A percentile compares a stretch with the other conserved stretches of the same genome.
Conservation (phyloP, 345 rosid genomes). For the Brassica rapa region DNA sequence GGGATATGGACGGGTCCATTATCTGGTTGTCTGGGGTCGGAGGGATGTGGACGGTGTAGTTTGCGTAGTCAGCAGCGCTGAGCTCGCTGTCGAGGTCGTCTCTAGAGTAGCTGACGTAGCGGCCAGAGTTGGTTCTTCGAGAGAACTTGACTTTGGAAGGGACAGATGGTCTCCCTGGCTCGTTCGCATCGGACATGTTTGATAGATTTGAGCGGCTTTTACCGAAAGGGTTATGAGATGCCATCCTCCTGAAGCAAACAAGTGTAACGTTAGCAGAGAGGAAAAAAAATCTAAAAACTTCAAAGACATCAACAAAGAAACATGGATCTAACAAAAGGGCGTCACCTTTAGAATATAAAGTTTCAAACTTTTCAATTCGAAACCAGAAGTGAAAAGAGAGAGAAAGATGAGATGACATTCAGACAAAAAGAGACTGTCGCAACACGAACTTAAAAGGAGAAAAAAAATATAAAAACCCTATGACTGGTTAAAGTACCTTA, state of each 20-base stretch:
- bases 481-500: constrained; percentile 24
- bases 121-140: constrained; percentile 84
- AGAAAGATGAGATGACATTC: constrained; percentile 14
- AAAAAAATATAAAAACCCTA: not conserved
- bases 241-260: constrained; percentile 56
- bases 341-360: constrained; percentile 14
- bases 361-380: constrained; percentile 19
- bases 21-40: constrained; percentile 97
- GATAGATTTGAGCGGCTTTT: constrained; percentile 66
- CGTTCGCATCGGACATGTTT: constrained; percentile 58
- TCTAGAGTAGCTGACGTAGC: constrained; percentile 83
- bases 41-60: constrained; percentile 87
- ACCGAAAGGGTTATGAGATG: constrained; percentile 60
- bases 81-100: constrained; percentile 95
- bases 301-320: constrained; percentile 5
- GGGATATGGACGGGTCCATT: constrained; percentile 89
- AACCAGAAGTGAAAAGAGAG: constrained; percentile 3
- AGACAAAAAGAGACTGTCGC: constrained; percentile 19
- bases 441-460: constrained; percentile 23
- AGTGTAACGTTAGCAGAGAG: constrained; percentile 21
- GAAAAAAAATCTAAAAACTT: not conserved
- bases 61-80: constrained; percentile 65
- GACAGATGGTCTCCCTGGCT: constrained; percentile 63
- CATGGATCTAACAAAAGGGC: constrained; percentile 25
- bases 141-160: constrained; percentile 69